Percentiles rank a stretch among this genome's conserved stretches.
Evolutionary conservation across 2,329 filamentous ascomycete genomes (phyloP).

Genomic region (Aureobasidium sp.): DNA sequence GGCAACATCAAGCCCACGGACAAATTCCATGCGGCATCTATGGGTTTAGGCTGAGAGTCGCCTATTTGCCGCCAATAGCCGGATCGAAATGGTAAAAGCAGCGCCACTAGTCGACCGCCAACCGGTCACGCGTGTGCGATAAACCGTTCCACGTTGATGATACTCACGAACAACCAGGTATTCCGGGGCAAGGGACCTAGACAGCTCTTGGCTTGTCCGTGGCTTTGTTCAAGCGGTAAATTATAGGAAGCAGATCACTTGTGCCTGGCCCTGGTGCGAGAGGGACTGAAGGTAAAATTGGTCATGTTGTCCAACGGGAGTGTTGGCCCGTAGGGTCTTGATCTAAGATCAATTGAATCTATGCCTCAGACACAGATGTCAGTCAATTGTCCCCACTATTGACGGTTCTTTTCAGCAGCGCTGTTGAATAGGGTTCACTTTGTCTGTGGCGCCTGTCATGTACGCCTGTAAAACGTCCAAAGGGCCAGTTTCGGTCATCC

Average conservation of each 20-base stretch:
- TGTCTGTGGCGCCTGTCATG: no score
- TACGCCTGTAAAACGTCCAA: no score
- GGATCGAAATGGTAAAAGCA: not conserved
- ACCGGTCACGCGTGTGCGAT: conserved; percentile 11
- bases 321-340: not conserved
- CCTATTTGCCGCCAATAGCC: conserved; percentile 10
- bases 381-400: not conserved
- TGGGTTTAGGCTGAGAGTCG: conserved; percentile 11
- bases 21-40: not conserved
- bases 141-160: conserved; percentile 11
- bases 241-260: conserved; percentile 5
- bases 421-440: not conserved
- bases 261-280: not conserved
- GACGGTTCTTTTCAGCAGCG: not conserved
- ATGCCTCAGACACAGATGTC: not conserved
- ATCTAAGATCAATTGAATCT: not conserved
- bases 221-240: no score
- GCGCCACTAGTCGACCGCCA: conserved; percentile 13
- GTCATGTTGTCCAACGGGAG: not conserved
- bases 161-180: not conserved
- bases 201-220: not conserved
- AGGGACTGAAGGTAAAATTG: not conserved
- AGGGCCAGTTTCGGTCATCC: no score
- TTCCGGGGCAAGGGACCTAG: not conserved
- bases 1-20: not conserved